Conservation (phyloP, 768 basidiomycete species). For the Royoungia palumana region DNA sequence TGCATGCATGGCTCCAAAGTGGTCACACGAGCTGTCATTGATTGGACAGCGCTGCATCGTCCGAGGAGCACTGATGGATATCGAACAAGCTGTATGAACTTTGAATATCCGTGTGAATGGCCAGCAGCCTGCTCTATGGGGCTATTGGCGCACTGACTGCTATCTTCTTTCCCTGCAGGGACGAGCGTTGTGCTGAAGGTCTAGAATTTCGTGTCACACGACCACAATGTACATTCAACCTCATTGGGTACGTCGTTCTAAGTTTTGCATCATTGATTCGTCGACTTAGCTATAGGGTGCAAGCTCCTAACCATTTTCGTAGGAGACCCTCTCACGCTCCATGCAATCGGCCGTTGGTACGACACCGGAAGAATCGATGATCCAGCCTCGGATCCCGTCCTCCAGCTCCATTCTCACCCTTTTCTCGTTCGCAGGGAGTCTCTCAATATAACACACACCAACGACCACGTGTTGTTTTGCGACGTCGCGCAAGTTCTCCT, state of each 20-base stretch:
- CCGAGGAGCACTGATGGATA: not conserved
- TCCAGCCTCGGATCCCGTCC: too few species aligned
- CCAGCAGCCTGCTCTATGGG: not conserved
- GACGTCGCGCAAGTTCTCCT: not conserved
- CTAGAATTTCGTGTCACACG: conserved; percentile 14
- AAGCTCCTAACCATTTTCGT: not conserved
- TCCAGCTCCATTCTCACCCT: not conserved
- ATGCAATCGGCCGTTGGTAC: not conserved
- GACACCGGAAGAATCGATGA: too few species aligned
- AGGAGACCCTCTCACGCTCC: not conserved
- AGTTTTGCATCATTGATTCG: not conserved
- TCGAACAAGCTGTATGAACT: not conserved
- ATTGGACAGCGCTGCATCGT: not conserved
- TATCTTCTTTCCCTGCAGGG: not conserved
- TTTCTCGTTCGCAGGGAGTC: not conserved
- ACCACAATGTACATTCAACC: conserved; percentile 5
- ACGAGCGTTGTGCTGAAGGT: not conserved
- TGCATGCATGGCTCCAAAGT: not conserved
- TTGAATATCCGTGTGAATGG: not conserved
- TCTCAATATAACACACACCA: not conserved
- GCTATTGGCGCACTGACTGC: not conserved
- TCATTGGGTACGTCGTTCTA: not conserved
- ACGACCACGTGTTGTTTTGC: too few species aligned
- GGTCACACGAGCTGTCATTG: conserved; percentile 16
- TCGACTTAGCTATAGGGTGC: too few species aligned